A percentile compares a stretch with the other conserved stretches of the same genome.
Conservation (phyloP, 1,284 basidiomycete genomes). For the Irpex sp. region DNA sequence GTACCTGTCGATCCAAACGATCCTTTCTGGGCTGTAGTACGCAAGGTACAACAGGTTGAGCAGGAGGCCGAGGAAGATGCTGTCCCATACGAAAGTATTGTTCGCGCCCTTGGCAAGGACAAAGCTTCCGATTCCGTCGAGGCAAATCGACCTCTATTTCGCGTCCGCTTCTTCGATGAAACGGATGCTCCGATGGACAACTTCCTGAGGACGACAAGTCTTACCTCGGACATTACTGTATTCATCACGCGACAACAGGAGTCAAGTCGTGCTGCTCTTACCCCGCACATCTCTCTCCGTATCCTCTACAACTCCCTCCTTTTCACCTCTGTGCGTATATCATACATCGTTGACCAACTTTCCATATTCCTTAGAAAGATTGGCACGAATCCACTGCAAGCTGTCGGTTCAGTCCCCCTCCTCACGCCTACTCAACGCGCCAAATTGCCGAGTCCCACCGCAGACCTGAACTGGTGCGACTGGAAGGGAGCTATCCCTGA, state of each 20-base stretch:
- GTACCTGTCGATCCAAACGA: constrained; percentile 83
- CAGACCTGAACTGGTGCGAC: constrained; percentile 94
- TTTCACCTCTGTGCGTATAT: constrained; percentile 79
- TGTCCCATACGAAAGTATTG: constrained; percentile 78
- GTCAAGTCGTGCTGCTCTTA: constrained; percentile 65
- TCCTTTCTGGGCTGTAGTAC: constrained; percentile 91
- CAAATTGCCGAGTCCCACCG: constrained; percentile 80
- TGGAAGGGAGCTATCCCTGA: constrained; percentile 96
- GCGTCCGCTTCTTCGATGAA: constrained; percentile 95
- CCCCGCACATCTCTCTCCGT: constrained; percentile 77
- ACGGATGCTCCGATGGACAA: constrained; percentile 70
- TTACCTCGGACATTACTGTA: constrained; percentile 90
- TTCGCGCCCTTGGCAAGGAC: constrained; percentile 68
- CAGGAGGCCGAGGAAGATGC: constrained; percentile 80
- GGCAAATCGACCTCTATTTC: constrained; percentile 67
- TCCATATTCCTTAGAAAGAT: constrained; percentile 76
- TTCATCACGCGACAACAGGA: constrained; percentile 63
- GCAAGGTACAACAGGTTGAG: constrained; percentile 81
- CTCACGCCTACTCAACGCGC: constrained; percentile 68
- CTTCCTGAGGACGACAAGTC: constrained; percentile 74
- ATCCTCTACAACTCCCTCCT: constrained; percentile 94
- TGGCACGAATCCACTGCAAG: constrained; percentile 52
- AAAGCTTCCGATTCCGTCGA: constrained; percentile 48
- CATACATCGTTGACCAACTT: constrained; percentile 83
- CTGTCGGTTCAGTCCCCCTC: constrained; percentile 76